Evolutionary conservation across 75 land plant species (phyloP).

Genomic region (Picea glauca): DNA sequence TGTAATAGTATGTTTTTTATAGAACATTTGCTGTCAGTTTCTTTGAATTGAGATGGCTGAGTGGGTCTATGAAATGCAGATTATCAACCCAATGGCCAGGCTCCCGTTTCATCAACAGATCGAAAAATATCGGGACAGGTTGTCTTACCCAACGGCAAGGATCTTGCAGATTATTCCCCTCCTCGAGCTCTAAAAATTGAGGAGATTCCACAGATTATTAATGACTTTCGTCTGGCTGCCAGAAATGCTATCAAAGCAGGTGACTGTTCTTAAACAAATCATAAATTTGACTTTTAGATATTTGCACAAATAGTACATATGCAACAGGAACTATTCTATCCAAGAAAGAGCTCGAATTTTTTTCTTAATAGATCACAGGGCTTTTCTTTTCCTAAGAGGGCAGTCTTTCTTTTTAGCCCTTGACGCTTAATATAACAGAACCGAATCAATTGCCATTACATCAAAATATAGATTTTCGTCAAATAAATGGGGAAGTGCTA

Average conservation of each 20-base stretch:
- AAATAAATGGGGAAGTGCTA: too few species aligned
- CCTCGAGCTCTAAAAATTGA: constrained; percentile 36
- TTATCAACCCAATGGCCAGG: constrained; percentile 54
- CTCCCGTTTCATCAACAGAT: constrained; percentile 46
- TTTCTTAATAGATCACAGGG: too few species aligned
- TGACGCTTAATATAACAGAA: too few species aligned
- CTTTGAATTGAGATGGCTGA: too few species aligned
- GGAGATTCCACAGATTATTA: constrained; percentile 45
- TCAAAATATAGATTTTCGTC: too few species aligned
- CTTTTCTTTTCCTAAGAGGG: too few species aligned
- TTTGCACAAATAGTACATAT: too few species aligned
- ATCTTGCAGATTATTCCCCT: constrained; percentile 19
- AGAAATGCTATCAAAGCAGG: constrained; percentile 78
- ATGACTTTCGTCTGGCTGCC: constrained; percentile 75
- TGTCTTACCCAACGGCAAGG: constrained; percentile 5
- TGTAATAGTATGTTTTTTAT: neutral
- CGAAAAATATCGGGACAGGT: constrained; percentile 7
- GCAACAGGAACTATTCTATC: too few species aligned
- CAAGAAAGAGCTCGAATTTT: too few species aligned
- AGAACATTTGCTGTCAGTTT: neutral
- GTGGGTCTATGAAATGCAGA: constrained; percentile 16
- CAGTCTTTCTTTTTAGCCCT: too few species aligned
- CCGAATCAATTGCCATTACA: too few species aligned
- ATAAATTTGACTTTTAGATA: too few species aligned
- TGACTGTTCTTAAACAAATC: constrained; percentile 4